A percentile compares a stretch with the other conserved stretches of the same genome.
phyloP scores from a whole-genome alignment of 495 filamentous ascomycete species.

The Talaromyces wortmannii region DNA sequence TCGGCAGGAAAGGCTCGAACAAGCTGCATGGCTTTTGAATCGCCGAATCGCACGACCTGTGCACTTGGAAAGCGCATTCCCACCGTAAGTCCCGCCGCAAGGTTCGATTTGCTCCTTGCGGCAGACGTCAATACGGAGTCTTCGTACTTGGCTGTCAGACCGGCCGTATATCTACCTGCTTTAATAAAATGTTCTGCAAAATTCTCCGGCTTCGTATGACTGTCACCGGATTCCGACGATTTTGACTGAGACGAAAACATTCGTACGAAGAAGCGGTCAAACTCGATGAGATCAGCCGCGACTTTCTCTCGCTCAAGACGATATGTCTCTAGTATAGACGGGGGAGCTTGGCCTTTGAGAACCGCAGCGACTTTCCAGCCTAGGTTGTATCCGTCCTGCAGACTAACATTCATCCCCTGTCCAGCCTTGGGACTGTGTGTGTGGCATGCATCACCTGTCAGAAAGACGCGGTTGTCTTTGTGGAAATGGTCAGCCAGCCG shows the following conservation, averaged over 20 bases:
- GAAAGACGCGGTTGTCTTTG: conserved; percentile 51
- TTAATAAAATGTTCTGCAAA: conserved; percentile 55
- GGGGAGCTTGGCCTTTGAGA: conserved; percentile 42
- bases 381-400: conserved; percentile 62
- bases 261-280: conserved; percentile 36
- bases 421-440: conserved; percentile 61
- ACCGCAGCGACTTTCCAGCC: conserved; percentile 68
- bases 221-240: conserved; percentile 11
- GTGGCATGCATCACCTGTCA: conserved; percentile 51
- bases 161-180: conserved; percentile 58
- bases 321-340: conserved; percentile 60
- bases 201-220: conserved; percentile 22
- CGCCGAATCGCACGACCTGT: neutral
- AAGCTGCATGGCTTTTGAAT: neutral
- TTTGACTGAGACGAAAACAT: conserved; percentile 22
- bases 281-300: conserved; percentile 67
- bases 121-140: conserved; percentile 38
- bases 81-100: neutral
- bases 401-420: conserved; percentile 69
- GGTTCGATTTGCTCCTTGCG: neutral
- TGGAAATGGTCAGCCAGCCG: conserved; percentile 62
- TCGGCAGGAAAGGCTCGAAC: neutral
- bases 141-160: conserved; percentile 51
- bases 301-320: conserved; percentile 59
- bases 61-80: conserved; percentile 1